Conservation (phyloP, 768 basidiomycete species). For the Lepiota subincarnata region DNA sequence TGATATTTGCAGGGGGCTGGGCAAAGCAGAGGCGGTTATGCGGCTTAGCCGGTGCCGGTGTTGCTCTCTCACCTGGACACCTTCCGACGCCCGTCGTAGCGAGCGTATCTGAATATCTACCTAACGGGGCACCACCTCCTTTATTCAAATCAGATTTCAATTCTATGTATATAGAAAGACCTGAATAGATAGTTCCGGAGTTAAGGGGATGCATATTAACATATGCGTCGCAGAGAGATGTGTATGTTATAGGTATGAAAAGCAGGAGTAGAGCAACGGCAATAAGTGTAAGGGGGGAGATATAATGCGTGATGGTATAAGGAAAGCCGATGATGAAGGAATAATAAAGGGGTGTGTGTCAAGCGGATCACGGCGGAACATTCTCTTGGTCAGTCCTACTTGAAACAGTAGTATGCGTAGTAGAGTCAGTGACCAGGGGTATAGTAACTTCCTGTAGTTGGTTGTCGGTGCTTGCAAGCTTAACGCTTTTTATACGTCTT, state of each 20-base stretch:
- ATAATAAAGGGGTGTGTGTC: not conserved
- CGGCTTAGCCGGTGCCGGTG: too few relatives aligned
- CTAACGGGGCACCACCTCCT: too few relatives aligned
- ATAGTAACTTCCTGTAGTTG: not conserved
- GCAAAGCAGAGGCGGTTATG: not conserved
- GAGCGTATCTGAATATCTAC: too few relatives aligned
- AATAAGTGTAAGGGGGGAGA: not conserved
- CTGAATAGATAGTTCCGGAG: too few relatives aligned
- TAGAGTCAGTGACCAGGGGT: not conserved
- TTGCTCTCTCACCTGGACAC: too few relatives aligned
- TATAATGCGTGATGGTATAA: not conserved
- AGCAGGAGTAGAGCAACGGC: not conserved
- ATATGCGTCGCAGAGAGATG: too few relatives aligned
- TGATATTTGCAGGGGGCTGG: not conserved
- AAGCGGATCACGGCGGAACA: conserved; percentile 2
- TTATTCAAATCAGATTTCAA: too few relatives aligned
- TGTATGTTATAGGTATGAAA: not conserved
- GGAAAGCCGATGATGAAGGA: not conserved
- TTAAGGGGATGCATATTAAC: too few relatives aligned
- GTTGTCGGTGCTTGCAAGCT: not conserved
- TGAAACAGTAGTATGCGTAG: not conserved
- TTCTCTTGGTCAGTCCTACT: not conserved
- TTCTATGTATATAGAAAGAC: too few relatives aligned
- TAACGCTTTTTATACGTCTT: conserved; percentile 50
- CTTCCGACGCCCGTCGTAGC: too few relatives aligned